A percentile compares a stretch with the other conserved stretches of the same genome.
Conservation (phyloP, 1,284 basidiomycete genomes). For the Austroboletus niveus region DNA sequence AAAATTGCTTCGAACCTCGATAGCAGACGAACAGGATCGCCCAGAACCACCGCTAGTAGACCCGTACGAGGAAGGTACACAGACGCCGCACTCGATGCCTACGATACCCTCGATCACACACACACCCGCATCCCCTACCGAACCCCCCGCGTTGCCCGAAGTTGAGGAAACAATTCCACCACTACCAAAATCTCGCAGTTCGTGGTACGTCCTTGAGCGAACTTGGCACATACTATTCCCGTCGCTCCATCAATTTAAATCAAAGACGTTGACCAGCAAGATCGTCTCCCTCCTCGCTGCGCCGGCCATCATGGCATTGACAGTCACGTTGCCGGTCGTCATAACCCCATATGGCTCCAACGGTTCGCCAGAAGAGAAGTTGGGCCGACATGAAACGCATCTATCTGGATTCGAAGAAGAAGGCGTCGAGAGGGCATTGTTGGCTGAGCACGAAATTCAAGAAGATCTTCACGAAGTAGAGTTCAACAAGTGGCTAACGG, state of each 20-base stretch:
- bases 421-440: slow-evolving; percentile 57
- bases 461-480: slow-evolving; percentile 61
- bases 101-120: slow-evolving; percentile 53
- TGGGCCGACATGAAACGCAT: slow-evolving; percentile 24
- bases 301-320: slow-evolving; percentile 84
- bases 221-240: slow-evolving; percentile 77
- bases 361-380: slow-evolving; percentile 47
- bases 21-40: slow-evolving; percentile 21
- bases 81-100: slow-evolving; percentile 22
- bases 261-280: slow-evolving; percentile 73
- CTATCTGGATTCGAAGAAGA: slow-evolving; percentile 66
- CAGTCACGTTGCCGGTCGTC: slow-evolving; percentile 89
- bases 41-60: slow-evolving; percentile 10
- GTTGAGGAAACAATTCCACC: slow-evolving; percentile 41
- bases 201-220: slow-evolving; percentile 39
- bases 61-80: slow-evolving; percentile 14
- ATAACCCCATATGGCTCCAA: slow-evolving; percentile 55
- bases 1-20: slow-evolving; percentile 30
- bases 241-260: slow-evolving; percentile 73
- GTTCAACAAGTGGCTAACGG: slow-evolving; percentile 82
- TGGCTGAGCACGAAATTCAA: slow-evolving; percentile 64
- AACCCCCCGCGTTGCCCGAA: slow-evolving; percentile 39
- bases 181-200: slow-evolving; percentile 43
- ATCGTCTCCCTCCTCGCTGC: slow-evolving; percentile 79
- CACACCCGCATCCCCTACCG: slow-evolving; percentile 54